These are phyloP conservation scores for Drechslerella stenobrocha DNA, from an alignment of 2,329 filamentous ascomycete species.

Conservation along the genomic window DNA sequence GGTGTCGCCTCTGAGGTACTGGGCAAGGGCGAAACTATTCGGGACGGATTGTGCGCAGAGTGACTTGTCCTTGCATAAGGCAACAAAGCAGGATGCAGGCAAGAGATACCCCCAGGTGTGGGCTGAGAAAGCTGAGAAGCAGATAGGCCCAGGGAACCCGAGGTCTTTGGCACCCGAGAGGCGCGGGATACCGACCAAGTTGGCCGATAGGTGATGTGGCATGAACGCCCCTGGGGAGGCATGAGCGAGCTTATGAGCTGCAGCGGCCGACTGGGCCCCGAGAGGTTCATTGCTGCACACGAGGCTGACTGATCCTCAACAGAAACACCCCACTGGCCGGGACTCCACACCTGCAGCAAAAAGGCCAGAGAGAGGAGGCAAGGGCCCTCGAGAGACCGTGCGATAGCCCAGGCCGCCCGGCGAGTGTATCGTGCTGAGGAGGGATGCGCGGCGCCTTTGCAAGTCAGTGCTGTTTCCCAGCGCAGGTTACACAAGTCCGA, in stretches of 20 bases:
- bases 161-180: conserved; percentile 7
- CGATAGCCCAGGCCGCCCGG: neutral
- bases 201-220: conserved; percentile 27
- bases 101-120: conserved; percentile 23
- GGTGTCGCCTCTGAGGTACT: neutral
- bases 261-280: neutral
- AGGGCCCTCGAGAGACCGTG: neutral
- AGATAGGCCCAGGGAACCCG: conserved; percentile 26
- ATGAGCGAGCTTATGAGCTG: neutral
- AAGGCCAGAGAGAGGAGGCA: neutral
- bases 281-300: neutral
- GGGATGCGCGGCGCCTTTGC: neutral
- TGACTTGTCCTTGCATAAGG: conserved; percentile 47
- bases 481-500: conserved; percentile 4
- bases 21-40: conserved; percentile 2
- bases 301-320: conserved; percentile 1
- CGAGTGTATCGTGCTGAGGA: neutral
- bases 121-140: neutral
- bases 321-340: neutral
- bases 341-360: neutral
- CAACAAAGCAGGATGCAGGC: conserved; percentile 13
- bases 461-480: neutral
- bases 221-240: conserved; percentile 17
- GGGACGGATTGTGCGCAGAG: conserved; percentile 31
- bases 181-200: conserved; percentile 1